Evolutionary conservation across 2,329 filamentous ascomycete species (phyloP), one percentile per base, ranked within the genome.

Genomic region (Cladobotryum mycophilum): DNA sequence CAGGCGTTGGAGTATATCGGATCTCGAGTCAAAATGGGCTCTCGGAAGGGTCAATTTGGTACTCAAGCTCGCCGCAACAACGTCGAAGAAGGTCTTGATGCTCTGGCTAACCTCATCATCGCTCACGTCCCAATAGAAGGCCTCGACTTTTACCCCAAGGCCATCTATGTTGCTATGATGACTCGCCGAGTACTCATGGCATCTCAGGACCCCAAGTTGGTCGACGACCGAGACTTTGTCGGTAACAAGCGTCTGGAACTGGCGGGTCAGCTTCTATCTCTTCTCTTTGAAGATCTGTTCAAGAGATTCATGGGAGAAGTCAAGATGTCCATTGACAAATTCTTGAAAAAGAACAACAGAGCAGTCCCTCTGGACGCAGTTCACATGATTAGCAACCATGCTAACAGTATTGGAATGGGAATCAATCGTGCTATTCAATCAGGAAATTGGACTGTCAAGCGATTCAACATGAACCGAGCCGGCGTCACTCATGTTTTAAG

Each of bases 381-480:
- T 55, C 82, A 86, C 37, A 86, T 95, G 62, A 86, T 99, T 60
- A 85, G 84, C 58, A 86, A 89, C 43, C 88, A 93, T 59, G 88
- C 89, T 49, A 88, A 88, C 58, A 85, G 86, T 61, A 97, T 99
- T 59, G 95, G 91, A 0, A 80, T 87, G 58, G 93, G 93, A 12
- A 89, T 99, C 79, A 95, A 96, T 67, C 84, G 95, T 54, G 92
- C 93, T 7, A 96, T 99, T 53, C 91, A 95, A 48, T 97, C 93
- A 1, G 93, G 93, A 17, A 99, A 99, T 64, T 99, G 93, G 93
- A 96, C 81, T 56, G 79, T 99, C 59, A 96, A 96, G 70, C 89
- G 95, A 66, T 99, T 99, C 75, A 90, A 92, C 69, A 99, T 99
- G 93, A 95, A 97, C 64, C 80, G 92, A 65, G 92, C 93, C 18